phyloP scores from a whole-genome alignment of 441 rosid genomes.

The Aquilaria agallochum region DNA sequence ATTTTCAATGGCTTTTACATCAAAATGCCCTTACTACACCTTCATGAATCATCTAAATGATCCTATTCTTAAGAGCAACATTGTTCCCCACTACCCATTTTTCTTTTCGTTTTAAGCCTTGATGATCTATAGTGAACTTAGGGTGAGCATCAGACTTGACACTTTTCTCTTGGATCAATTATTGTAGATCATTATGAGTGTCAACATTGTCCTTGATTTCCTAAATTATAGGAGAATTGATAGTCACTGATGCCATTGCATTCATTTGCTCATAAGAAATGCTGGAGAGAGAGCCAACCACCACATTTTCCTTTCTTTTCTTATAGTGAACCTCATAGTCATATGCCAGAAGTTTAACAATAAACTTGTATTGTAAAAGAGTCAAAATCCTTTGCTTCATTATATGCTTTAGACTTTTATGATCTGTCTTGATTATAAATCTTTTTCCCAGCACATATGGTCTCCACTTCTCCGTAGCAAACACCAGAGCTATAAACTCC shows the following conservation, averaged over 20 bases:
- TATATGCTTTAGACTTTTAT: too few species aligned
- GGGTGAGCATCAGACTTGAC: too few species aligned
- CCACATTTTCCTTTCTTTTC: not conserved
- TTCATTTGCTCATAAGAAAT: too few species aligned
- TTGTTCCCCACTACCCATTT: not conserved
- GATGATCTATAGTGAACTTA: too few species aligned
- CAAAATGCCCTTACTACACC: not conserved
- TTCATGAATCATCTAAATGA: not conserved
- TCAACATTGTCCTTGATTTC: too few species aligned
- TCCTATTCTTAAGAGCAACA: not conserved
- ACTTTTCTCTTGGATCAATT: too few species aligned
- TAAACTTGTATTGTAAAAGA: not conserved
- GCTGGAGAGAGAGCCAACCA: not conserved
- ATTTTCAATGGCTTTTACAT: not conserved
- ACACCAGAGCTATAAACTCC: not conserved
- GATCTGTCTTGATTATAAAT: too few species aligned
- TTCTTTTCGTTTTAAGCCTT: not conserved
- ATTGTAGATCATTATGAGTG: too few species aligned
- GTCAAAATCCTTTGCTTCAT: too few species aligned
- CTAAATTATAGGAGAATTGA: not conserved
- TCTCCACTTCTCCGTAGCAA: too few species aligned
- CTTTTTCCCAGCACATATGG: too few species aligned
- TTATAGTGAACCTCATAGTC: constrained; percentile 2
- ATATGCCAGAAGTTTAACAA: constrained; percentile 3
- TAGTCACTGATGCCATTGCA: too few species aligned